Base-by-base conservation (phyloP, 2,329 filamentous ascomycete species). In the Ophiosphaerella korrae region DNA sequence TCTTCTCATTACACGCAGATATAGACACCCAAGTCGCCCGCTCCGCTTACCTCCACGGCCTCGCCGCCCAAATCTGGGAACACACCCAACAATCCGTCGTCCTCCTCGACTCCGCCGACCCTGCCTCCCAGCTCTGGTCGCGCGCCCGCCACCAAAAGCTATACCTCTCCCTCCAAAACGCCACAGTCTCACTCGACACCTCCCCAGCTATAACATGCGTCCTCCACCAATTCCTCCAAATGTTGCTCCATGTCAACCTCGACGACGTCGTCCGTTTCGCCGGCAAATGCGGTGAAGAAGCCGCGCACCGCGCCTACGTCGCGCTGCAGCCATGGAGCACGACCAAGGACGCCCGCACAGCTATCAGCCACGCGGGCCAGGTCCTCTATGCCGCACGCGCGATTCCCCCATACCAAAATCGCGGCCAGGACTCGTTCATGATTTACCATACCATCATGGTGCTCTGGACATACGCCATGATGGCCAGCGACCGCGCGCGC, bases 261-360 rank as follows among this genome's bases (percentile, higher is more conserved):
- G 82, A 86, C 53, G 84, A 86, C 52, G 72, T 88, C 18, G 84
- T 87, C 58, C 78, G 86, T 2, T 87, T 88, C 56, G 82, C 84
- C 0, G 86, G 86, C 7, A 84, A 84, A 45, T 84, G 86, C 55
- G 85, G 84, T 18, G 82, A 86, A 55, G 84, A 85, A 18, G 83
- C 86, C 62, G 85, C 86, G 2, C 78, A 82, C 3, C 73, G 80
- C 5, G 78, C 84, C 13, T 85, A 84, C 52, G 81, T 82, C 0
- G 73, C 80, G 0, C 75, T 87, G 3, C 80, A 83, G 47, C 75
- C 81, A 23, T 88, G 85, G 85, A 55, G 53, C 21, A 50, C 52
- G 21, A 58, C 55, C 5, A 61, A 57, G 21, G 57, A 64, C 40
- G 57, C 55, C 11, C 47, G 62, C 4, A 58, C 42, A 32, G 62